A percentile compares a stretch with the other conserved stretches of the same genome.
These are phyloP conservation scores for Aspergillus sp. DNA, from an alignment of 2,329 filamentous ascomycete genomes.

Conservation along the genomic window DNA sequence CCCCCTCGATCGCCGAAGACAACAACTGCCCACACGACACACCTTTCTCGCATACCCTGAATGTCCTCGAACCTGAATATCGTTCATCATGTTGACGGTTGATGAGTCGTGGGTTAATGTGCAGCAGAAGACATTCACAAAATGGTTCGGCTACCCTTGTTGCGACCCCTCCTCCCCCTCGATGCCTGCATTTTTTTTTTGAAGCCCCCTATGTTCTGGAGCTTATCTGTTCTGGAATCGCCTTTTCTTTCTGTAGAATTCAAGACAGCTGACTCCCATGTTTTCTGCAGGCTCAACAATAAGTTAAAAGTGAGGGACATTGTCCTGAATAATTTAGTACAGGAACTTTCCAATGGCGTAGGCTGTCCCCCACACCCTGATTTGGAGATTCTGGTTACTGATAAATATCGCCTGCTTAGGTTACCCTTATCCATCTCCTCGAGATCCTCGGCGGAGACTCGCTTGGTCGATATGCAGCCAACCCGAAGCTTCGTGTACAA, in stretches of 20 bases:
- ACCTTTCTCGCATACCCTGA: constrained; percentile 23
- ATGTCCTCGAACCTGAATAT: constrained; percentile 27
- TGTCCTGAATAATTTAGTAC: constrained; percentile 81
- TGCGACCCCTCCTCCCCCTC: neutral
- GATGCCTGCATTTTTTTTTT: neutral
- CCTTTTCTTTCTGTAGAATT: neutral
- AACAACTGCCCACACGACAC: neutral
- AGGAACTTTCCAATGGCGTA: constrained; percentile 91
- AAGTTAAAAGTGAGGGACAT: constrained; percentile 79
- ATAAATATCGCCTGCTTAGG: constrained; percentile 49
- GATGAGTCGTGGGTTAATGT: constrained; percentile 71
- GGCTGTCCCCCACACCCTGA: constrained; percentile 39
- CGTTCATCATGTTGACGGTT: constrained; percentile 45
- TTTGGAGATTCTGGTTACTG: neutral
- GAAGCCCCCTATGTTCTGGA: constrained; percentile 4
- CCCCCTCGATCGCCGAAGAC: neutral
- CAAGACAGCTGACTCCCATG: neutral
- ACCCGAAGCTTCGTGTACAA: constrained; percentile 93
- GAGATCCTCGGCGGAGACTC: constrained; percentile 95
- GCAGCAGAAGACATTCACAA: constrained; percentile 98
- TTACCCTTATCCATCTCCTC: constrained; percentile 92
- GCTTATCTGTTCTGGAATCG: neutral
- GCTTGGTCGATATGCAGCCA: constrained; percentile 92
- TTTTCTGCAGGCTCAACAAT: constrained; percentile 76
- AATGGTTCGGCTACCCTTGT: constrained; percentile 63